Evolutionary conservation across 306 rosid genomes (phyloP).

Genomic region (Cajanus cajan): DNA sequence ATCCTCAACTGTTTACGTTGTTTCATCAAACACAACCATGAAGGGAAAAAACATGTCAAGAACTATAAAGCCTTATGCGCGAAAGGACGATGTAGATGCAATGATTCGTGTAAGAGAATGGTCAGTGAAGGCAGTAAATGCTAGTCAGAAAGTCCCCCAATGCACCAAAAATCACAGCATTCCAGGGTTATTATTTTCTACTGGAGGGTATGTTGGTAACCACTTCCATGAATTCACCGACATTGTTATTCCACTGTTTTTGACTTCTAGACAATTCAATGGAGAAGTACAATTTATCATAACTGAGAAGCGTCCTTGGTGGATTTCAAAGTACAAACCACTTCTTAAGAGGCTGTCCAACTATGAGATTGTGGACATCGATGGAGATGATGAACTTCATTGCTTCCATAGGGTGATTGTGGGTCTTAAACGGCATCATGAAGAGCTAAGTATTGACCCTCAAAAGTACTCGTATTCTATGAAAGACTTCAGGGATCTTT

Average conservation of each 20-base stretch:
- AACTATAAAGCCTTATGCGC: conserved; percentile 75
- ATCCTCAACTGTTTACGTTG: conserved; percentile 51
- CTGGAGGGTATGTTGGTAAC: conserved; percentile 75
- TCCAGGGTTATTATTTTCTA: conserved; percentile 74
- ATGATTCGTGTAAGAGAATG: conserved; percentile 58
- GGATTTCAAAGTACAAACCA: conserved; percentile 49
- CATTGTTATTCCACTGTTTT: conserved; percentile 64
- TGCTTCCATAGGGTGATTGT: conserved; percentile 72
- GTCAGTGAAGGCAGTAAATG: conserved; percentile 47
- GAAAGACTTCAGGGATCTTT: conserved; percentile 64
- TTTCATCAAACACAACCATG: conserved; percentile 32
- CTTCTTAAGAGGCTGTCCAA: conserved; percentile 57
- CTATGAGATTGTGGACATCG: conserved; percentile 55
- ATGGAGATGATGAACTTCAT: conserved; percentile 57
- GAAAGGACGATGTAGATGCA: conserved; percentile 55
- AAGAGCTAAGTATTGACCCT: conserved; percentile 70
- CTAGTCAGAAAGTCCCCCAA: conserved; percentile 28
- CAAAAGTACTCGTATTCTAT: conserved; percentile 55
- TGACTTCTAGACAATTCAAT: conserved; percentile 60
- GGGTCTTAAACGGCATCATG: conserved; percentile 60
- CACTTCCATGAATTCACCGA: conserved; percentile 89
- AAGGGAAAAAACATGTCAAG: conserved; percentile 44
- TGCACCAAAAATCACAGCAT: conserved; percentile 56
- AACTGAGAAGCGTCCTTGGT: conserved; percentile 47
- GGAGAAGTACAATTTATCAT: conserved; percentile 74